A percentile compares a stretch with the other conserved stretches of the same genome.
phyloP scores from a whole-genome alignment of 345 rosid genomes.

The Streptanthus diversifolius region DNA sequence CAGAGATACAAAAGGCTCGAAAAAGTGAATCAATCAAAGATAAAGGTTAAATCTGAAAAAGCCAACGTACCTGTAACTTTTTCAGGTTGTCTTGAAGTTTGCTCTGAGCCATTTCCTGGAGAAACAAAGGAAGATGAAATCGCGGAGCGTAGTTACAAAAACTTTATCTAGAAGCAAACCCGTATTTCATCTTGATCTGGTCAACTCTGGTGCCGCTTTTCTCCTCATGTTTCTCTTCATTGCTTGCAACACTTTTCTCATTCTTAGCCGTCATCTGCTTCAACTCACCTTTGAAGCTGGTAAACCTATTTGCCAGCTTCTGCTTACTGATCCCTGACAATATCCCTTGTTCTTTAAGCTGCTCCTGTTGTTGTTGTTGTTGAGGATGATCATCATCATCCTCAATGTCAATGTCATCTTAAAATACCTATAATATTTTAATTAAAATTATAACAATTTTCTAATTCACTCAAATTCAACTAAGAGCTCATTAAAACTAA shows the following conservation, averaged over 20 bases:
- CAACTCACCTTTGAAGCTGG: constrained; percentile 61
- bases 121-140: background rate
- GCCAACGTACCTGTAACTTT: constrained; percentile 61
- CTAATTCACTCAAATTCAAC: no score
- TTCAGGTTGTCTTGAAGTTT: constrained; percentile 70
- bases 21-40: background rate
- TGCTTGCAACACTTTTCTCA: constrained; percentile 46
- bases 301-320: constrained; percentile 66
- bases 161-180: constrained; percentile 40
- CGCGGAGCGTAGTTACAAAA: background rate
- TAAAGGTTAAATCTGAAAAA: background rate
- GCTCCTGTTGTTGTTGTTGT: constrained; percentile 31
- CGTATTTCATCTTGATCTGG: constrained; percentile 88
- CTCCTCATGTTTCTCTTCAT: constrained; percentile 62
- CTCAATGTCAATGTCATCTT: constrained; percentile 83
- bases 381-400: constrained; percentile 23
- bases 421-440: background rate
- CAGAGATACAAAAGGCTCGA: background rate
- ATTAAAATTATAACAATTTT: no score
- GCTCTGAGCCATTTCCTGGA: constrained; percentile 79
- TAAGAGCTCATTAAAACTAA: no score
- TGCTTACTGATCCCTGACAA: constrained; percentile 63
- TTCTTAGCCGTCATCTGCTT: constrained; percentile 66
- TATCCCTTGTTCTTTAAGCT: constrained; percentile 64
- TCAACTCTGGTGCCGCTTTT: constrained; percentile 53